Percentiles rank a stretch among this genome's conserved stretches.
Evolutionary conservation across 2,329 filamentous ascomycete genomes (phyloP).

Genomic region (Lecanoromycetidae sp.): DNA sequence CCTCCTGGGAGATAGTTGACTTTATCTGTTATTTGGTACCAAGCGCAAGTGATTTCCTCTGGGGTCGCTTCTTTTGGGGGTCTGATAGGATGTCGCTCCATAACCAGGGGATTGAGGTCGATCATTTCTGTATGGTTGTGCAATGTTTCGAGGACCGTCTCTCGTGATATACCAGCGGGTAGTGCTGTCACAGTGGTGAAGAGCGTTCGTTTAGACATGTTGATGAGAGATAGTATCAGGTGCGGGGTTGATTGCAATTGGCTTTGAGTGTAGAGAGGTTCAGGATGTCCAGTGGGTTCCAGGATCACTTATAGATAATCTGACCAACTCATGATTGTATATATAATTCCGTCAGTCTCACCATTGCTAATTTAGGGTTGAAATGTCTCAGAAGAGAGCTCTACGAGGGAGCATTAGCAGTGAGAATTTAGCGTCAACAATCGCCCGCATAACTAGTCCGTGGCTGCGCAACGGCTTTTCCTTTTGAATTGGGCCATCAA

Average conservation of each 20-base stretch:
- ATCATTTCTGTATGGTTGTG: slow-evolving; percentile 76
- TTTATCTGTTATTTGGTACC: slow-evolving; percentile 72
- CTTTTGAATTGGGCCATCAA: no score
- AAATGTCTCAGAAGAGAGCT: no score
- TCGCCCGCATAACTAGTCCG: no score
- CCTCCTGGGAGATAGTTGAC: slow-evolving; percentile 47
- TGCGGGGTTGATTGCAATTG: neutral
- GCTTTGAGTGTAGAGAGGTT: no score
- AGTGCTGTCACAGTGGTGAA: slow-evolving; percentile 73
- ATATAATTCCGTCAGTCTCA: no score
- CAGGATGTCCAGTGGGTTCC: no score
- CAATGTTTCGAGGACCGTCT: slow-evolving; percentile 61
- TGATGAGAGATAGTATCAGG: neutral
- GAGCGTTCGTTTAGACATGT: slow-evolving; percentile 53
- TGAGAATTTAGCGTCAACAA: no score
- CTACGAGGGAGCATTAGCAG: no score
- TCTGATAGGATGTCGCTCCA: slow-evolving; percentile 55
- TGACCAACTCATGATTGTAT: no score
- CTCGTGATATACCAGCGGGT: slow-evolving; percentile 53
- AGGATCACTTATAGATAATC: neutral
- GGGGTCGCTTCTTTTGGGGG: slow-evolving; percentile 53
- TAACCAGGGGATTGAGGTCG: slow-evolving; percentile 72
- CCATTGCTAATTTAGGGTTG: no score
- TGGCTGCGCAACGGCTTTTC: no score
- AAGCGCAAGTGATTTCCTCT: slow-evolving; percentile 60